Base-by-base conservation (phyloP, 176 grass and related monocot species). In the Aegilops sharonensis region DNA sequence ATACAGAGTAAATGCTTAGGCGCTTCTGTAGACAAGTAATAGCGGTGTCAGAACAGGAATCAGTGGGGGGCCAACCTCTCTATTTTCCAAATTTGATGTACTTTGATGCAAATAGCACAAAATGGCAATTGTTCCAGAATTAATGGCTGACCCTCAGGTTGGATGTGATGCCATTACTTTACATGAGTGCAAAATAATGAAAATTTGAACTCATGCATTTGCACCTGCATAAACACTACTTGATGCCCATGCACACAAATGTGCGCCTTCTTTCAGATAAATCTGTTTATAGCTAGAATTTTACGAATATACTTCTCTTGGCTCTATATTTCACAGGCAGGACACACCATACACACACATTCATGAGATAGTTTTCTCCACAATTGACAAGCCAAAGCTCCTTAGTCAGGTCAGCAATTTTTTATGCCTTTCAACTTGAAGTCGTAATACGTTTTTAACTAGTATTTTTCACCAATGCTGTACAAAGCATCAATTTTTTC, bases 331-430 rank as follows among this genome's bases (percentile, higher is more conserved):
- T 80, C 72, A 76, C 84, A 99, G 97, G 90, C 92, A 93, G 89
- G 90, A 94, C 63, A 90, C 80, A 74, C 68, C 89, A 29, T 88
- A 89, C 75, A 84, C 64, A 31, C 63, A 89, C 78, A 90, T 99
- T 90, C 97, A 99, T 87, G 97, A 99, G 89, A 88, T 99, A 66
- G 90, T 96, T 76, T 99, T 99, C 86, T 96, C 97, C 39, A 93
- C 94, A 20, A 87, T 91, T 18, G 97, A 99, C 85, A 99, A 96
- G 68, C 94, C 94, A 80, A 99, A 99, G 85, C 97, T 99, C 81
- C 97, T 99, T 85, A 95, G 94, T 86, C 97, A 99, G 94, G 97
- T 99, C 65, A 80, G 85, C 60, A 67, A 40, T 83, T 73, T 12
- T 93, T 25, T 65, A 60, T 25, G 21, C 47, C 54, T 87, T 48